Percentiles rank a stretch among this genome's conserved stretches.
Conservation (phyloP, 163 green algal species). For the Trebouxia gelatinosa region DNA sequence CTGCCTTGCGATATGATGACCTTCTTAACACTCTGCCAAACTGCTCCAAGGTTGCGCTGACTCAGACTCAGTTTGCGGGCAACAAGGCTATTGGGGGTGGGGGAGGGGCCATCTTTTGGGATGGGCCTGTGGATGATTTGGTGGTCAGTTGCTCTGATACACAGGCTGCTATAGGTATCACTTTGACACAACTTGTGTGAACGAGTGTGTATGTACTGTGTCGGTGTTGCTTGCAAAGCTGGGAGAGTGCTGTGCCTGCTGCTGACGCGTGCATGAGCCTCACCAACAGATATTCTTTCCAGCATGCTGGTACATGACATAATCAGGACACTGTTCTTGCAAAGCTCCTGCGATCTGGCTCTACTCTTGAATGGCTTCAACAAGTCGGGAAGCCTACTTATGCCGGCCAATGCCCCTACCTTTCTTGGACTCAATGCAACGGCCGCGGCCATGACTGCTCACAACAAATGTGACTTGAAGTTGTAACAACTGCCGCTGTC, state of each 20-base stretch:
- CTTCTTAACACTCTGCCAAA: background rate
- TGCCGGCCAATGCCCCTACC: too few relatives aligned
- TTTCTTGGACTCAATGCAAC: too few relatives aligned
- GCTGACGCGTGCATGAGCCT: background rate
- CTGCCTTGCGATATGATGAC: background rate
- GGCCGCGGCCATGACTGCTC: background rate
- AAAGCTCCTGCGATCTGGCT: too few relatives aligned
- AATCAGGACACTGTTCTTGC: too few relatives aligned
- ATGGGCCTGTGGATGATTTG: slow-evolving; percentile 13
- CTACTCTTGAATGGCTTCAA: too few relatives aligned
- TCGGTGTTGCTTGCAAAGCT: background rate
- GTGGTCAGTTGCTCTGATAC: slow-evolving; percentile 4
- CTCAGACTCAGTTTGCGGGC: slow-evolving; percentile 15
- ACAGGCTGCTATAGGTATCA: background rate
- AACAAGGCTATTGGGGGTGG: slow-evolving; percentile 24
- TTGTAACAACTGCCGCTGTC: too few relatives aligned
- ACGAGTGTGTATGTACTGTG: background rate
- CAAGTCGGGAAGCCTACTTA: too few relatives aligned
- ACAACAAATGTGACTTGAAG: background rate
- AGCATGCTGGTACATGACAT: background rate
- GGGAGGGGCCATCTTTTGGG: slow-evolving; percentile 28
- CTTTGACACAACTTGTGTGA: too few relatives aligned
- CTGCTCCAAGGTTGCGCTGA: background rate
- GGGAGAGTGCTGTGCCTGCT: background rate
- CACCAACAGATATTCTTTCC: background rate